Evolutionary conservation across 257 asterid genomes (phyloP).

Genomic region (Solanum lycopersicoides): DNA sequence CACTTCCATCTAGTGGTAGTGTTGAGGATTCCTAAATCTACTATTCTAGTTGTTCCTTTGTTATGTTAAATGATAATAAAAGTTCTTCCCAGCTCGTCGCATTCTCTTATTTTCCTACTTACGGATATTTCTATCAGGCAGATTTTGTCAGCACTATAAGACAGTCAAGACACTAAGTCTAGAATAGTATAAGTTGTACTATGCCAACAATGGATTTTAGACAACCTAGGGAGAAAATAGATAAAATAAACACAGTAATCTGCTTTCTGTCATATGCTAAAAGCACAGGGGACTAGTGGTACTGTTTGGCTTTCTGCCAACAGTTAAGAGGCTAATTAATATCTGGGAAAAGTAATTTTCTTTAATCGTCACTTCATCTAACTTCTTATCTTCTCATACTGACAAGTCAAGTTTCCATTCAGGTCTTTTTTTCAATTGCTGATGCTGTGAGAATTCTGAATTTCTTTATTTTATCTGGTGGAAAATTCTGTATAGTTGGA

Average conservation of each 20-base stretch:
- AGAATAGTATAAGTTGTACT: background rate
- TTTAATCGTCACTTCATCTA: background rate
- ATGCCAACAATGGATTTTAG: background rate
- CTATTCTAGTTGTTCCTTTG: background rate
- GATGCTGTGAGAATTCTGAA: background rate
- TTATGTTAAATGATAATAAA: background rate
- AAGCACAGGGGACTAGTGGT: background rate
- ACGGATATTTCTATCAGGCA: background rate
- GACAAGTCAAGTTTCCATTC: background rate
- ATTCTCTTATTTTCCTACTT: background rate
- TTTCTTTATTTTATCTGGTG: background rate
- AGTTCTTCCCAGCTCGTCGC: background rate
- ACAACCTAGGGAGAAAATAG: too few species aligned
- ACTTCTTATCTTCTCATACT: background rate
- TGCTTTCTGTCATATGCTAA: background rate
- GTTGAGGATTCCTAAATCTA: background rate
- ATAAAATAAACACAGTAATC: background rate
- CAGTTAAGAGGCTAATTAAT: background rate
- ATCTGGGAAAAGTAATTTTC: background rate
- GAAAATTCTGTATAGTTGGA: background rate
- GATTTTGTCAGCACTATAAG: background rate
- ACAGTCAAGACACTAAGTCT: background rate
- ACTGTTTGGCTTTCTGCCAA: background rate
- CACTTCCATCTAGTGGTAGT: background rate
- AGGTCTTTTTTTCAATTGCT: background rate